These are phyloP conservation scores for Candolleomyces aberdarensis DNA, from an alignment of 768 basidiomycete species.

Conservation along the genomic window DNA sequence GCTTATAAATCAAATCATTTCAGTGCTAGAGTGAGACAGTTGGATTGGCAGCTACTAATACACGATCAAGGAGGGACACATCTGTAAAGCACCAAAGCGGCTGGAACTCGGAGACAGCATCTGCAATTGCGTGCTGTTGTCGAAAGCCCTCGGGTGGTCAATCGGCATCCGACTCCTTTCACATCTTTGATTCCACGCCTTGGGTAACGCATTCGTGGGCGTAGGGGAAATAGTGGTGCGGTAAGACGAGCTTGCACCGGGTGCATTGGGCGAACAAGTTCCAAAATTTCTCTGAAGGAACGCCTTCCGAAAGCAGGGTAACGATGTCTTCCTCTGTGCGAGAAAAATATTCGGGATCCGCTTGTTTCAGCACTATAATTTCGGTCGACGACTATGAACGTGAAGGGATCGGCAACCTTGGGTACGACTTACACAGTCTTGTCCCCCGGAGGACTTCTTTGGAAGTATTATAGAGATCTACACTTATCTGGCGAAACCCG, in stretches of 20 bases:
- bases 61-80: too few species aligned
- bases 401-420: background rate
- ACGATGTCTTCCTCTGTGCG: background rate
- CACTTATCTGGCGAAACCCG: background rate
- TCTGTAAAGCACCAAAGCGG: too few species aligned
- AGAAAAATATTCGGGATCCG: background rate
- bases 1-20: too few species aligned
- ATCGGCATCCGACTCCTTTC: too few species aligned
- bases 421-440: background rate
- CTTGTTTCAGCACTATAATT: background rate
- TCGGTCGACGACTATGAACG: background rate
- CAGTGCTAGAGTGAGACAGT: too few species aligned
- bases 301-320: background rate
- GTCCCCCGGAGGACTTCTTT: background rate
- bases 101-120: too few species aligned
- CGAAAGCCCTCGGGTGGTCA: too few species aligned
- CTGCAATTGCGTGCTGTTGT: too few species aligned
- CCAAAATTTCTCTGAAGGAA: background rate
- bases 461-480: background rate
- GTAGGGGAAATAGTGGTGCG: background rate
- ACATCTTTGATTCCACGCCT: background rate
- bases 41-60: too few species aligned
- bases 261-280: background rate
- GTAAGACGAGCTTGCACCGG: background rate
- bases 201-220: background rate